These are phyloP conservation scores for Guyanaporus albipodus DNA, from an alignment of 768 basidiomycete genomes.

Conservation along the genomic window DNA sequence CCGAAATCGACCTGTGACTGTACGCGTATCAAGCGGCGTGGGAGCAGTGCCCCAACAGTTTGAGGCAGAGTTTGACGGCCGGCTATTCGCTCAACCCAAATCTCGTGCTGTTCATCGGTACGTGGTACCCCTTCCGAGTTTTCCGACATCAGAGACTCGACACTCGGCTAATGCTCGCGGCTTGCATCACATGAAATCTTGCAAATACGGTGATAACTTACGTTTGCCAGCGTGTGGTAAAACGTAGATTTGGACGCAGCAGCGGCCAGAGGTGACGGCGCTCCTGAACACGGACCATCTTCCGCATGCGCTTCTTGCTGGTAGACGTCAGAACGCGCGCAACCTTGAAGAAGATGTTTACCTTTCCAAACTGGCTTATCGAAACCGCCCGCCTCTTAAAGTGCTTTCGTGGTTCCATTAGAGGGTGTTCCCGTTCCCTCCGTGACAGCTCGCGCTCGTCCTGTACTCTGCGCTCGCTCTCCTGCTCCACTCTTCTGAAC, in stretches of 20 bases:
- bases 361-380: conserved; percentile 60
- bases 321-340: conserved; percentile 4
- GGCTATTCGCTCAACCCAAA: conserved; percentile 45
- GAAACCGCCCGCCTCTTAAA: conserved; percentile 50
- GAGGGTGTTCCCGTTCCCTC: conserved; percentile 17
- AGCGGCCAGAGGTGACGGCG: conserved; percentile 35
- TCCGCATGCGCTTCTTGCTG: conserved; percentile 23
- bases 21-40: conserved; percentile 44
- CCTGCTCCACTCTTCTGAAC: conserved; percentile 55
- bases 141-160: conserved; percentile 42
- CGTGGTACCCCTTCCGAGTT: conserved; percentile 32
- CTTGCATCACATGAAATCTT: conserved; percentile 9
- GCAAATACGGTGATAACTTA: conserved; percentile 22
- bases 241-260: conserved; percentile 46
- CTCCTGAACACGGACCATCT: conserved; percentile 16
- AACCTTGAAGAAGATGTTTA: conserved; percentile 22
- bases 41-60: conserved; percentile 40
- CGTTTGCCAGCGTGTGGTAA: conserved; percentile 43
- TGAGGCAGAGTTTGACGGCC: conserved; percentile 41
- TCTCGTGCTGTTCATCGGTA: conserved; percentile 45
- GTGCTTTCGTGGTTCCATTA: conserved; percentile 27
- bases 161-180: conserved; percentile 39
- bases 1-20: conserved; percentile 38
- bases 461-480: conserved; percentile 48
- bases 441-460: conserved; percentile 26